Conservation (phyloP, 2,329 filamentous ascomycete genomes). For the Pezicula carpinea region DNA sequence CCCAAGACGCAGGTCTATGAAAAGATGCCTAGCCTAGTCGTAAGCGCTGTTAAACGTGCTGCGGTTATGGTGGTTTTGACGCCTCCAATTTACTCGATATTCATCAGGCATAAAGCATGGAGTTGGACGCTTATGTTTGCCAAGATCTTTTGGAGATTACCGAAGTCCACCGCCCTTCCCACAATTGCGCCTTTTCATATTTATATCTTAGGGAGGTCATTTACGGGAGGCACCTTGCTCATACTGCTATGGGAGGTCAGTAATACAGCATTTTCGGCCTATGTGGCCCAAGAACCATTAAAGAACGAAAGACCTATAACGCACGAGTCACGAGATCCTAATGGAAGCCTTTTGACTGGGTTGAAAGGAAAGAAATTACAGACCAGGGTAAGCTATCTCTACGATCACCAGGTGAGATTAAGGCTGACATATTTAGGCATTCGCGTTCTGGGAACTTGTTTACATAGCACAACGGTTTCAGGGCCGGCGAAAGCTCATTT, state of each 20-base stretch:
- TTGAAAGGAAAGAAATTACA: slow-evolving; percentile 78
- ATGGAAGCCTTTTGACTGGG: slow-evolving; percentile 81
- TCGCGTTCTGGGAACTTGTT: slow-evolving; percentile 87
- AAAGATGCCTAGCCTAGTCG: slow-evolving; percentile 29
- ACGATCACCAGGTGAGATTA: background rate
- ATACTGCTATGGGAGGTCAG: slow-evolving; percentile 70
- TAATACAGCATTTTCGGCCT: slow-evolving; percentile 74
- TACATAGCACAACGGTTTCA: slow-evolving; percentile 73
- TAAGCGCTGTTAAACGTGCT: slow-evolving; percentile 26
- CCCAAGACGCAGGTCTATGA: slow-evolving; percentile 33
- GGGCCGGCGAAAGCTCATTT: slow-evolving; percentile 71
- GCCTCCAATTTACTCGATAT: slow-evolving; percentile 32
- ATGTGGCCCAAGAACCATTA: slow-evolving; percentile 73
- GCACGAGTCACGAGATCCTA: slow-evolving; percentile 81
- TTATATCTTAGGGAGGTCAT: slow-evolving; percentile 50
- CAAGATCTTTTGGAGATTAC: slow-evolving; percentile 70
- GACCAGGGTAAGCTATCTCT: slow-evolving; percentile 51
- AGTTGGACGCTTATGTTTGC: slow-evolving; percentile 64
- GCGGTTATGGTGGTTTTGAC: slow-evolving; percentile 37
- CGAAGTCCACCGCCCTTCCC: slow-evolving; percentile 63
- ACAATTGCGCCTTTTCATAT: slow-evolving; percentile 52
- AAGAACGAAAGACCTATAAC: slow-evolving; percentile 85
- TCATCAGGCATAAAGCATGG: slow-evolving; percentile 64
- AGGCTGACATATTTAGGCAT: slow-evolving; percentile 47
- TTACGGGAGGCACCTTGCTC: slow-evolving; percentile 62